Conservation (phyloP, 768 basidiomycete species). For the Paxillus ammoniavirescens region DNA sequence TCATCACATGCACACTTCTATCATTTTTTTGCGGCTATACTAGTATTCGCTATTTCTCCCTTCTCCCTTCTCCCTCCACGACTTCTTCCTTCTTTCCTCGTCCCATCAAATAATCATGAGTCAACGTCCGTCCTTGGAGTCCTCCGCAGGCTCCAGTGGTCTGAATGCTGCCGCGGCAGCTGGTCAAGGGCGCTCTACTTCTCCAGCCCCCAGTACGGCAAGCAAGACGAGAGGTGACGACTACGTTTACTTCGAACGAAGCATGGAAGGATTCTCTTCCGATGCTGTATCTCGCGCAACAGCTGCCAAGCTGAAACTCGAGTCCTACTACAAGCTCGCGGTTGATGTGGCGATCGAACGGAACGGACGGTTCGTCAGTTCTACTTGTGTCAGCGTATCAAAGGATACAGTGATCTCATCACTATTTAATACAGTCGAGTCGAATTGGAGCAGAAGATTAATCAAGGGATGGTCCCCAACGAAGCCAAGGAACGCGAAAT, state of each 20-base stretch:
- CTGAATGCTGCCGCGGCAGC: conserved; percentile 18
- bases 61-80: conserved; percentile 1
- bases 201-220: conserved; percentile 30
- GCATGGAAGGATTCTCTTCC: conserved; percentile 76
- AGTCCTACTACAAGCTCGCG: conserved; percentile 97
- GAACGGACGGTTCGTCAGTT: conserved; percentile 73
- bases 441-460: conserved; percentile 82
- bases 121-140: conserved; percentile 30
- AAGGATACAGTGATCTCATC: conserved; percentile 4
- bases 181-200: conserved; percentile 27
- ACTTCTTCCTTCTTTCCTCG: conserved; percentile 6
- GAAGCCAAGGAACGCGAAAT: conserved; percentile 91
- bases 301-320: conserved; percentile 93
- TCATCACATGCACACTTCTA: conserved; percentile 1
- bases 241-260: conserved; percentile 96
- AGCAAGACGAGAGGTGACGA: conserved; percentile 37
- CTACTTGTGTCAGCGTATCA: conserved; percentile 1
- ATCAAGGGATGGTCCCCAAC: conserved; percentile 66
- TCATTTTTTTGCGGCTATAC: conserved; percentile 11
- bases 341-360: conserved; percentile 96
- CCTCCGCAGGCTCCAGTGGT: conserved; percentile 10
- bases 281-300: conserved; percentile 88
- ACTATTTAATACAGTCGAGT: conserved; percentile 58
- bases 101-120: conserved; percentile 19
- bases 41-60: conserved; percentile 2